A percentile compares a stretch with the other conserved stretches of the same genome.
Conservation (phyloP, 2,329 filamentous ascomycete genomes). For the Fusarium zealandicum region DNA sequence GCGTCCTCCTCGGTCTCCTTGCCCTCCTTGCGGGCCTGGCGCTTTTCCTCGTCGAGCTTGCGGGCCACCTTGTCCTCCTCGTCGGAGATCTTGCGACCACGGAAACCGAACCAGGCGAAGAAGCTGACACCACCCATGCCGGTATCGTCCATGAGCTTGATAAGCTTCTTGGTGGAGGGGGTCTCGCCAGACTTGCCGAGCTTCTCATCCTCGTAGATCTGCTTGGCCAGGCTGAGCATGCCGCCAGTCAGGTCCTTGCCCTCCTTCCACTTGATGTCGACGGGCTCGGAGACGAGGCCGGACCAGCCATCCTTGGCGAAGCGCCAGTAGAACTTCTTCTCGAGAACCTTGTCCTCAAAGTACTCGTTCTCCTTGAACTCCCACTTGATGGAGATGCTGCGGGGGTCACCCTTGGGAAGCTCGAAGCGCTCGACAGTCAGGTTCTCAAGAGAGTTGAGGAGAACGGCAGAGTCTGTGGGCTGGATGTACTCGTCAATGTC, state of each 20-base stretch:
- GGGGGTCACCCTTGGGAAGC: slow-evolving; percentile 77
- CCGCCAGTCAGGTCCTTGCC: slow-evolving; percentile 84
- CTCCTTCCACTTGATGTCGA: slow-evolving; percentile 83
- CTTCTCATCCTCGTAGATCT: slow-evolving; percentile 69
- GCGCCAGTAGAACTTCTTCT: slow-evolving; percentile 93
- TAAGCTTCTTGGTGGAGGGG: slow-evolving; percentile 58
- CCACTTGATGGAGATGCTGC: slow-evolving; percentile 79
- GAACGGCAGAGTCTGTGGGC: slow-evolving; percentile 76
- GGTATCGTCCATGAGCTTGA: slow-evolving; percentile 64
- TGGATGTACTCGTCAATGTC: slow-evolving; percentile 91
- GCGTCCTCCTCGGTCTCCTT: slow-evolving; percentile 56
- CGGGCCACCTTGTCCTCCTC: slow-evolving; percentile 72
- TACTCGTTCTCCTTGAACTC: slow-evolving; percentile 82
- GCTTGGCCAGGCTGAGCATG: slow-evolving; percentile 74
- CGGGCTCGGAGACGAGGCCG: slow-evolving; percentile 86
- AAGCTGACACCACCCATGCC: slow-evolving; percentile 76
- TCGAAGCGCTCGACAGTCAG: slow-evolving; percentile 84
- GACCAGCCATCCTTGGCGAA: slow-evolving; percentile 71
- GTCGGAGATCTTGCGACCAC: slow-evolving; percentile 71
- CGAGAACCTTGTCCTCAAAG: slow-evolving; percentile 78
- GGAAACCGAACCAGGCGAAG: slow-evolving; percentile 89
- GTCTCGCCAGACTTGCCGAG: slow-evolving; percentile 54
- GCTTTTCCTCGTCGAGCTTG: slow-evolving; percentile 67
- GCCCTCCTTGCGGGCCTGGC: slow-evolving; percentile 56
- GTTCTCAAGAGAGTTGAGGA: slow-evolving; percentile 71